A percentile compares a stretch with the other conserved stretches of the same genome.
phyloP scores from a whole-genome alignment of 2,329 filamentous ascomycete genomes.

The Dactylellina haptotyla region DNA sequence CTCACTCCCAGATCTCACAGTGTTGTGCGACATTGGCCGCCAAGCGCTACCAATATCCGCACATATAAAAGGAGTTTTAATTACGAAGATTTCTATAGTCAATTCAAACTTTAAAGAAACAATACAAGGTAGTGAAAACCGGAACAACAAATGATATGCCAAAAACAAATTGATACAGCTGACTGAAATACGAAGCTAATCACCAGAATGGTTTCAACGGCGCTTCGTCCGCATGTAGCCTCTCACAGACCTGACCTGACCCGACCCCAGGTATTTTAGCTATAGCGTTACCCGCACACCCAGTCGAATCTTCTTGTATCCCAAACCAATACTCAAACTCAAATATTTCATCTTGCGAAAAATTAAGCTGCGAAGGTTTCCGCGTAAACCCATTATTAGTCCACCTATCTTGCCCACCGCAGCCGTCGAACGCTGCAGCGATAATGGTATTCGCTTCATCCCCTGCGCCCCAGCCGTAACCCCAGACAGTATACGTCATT shows the following conservation, averaged over 20 bases:
- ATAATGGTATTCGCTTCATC: neutral
- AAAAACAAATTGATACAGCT: no score
- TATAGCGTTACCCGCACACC: neutral
- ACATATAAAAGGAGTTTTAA: no score
- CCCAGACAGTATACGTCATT: conserved; percentile 8
- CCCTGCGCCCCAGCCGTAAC: conserved; percentile 8
- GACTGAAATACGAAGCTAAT: no score
- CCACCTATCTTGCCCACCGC: neutral
- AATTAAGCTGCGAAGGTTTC: neutral
- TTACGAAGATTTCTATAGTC: no score
- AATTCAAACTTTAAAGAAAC: no score
- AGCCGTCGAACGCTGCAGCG: neutral
- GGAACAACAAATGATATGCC: no score
- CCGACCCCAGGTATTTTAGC: neutral
- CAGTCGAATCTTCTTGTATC: neutral
- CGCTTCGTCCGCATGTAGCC: no score
- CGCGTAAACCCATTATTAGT: conserved; percentile 4
- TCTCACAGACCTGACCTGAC: neutral
- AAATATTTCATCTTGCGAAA: neutral
- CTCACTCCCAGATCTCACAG: no score
- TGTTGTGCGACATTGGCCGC: no score
- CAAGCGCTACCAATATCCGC: no score
- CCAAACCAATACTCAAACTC: conserved; percentile 11
- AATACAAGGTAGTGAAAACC: no score
- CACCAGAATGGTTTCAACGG: neutral